Percentiles rank a stretch among this genome's conserved stretches.
phyloP scores from a whole-genome alignment of 2,329 filamentous ascomycete species.

The Didymella pomorum region DNA sequence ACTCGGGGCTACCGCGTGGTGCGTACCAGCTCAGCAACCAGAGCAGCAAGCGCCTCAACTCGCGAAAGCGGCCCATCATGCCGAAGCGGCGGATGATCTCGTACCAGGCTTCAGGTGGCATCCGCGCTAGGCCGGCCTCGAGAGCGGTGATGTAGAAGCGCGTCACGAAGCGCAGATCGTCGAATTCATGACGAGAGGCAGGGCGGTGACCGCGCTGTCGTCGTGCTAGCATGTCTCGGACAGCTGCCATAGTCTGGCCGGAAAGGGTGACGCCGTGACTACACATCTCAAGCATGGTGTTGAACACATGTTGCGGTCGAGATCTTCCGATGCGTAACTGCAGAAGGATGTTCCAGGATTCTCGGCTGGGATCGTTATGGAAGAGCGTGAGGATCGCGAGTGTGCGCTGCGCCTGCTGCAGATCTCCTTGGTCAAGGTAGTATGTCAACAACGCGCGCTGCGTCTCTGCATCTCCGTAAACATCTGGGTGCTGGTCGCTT shows the following conservation, averaged over 20 bases:
- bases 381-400: constrained; percentile 62
- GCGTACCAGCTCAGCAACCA: constrained; percentile 59
- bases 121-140: constrained; percentile 51
- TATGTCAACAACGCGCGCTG: constrained; percentile 64
- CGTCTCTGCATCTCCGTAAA: constrained; percentile 63
- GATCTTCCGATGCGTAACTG: constrained; percentile 49
- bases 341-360: constrained; percentile 59
- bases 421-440: constrained; percentile 62
- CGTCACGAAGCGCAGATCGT: constrained; percentile 56
- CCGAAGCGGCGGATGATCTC: constrained; percentile 68
- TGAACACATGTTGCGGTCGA: constrained; percentile 35
- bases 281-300: constrained; percentile 61
- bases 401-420: constrained; percentile 62
- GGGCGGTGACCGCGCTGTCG: constrained; percentile 52
- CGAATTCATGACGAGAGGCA: constrained; percentile 25
- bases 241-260: constrained; percentile 55
- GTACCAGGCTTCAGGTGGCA: constrained; percentile 60
- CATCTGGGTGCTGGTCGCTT: constrained; percentile 71
- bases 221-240: constrained; percentile 47
- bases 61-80: constrained; percentile 61
- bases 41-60: constrained; percentile 60
- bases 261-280: constrained; percentile 54
- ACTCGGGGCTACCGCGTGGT: constrained; percentile 30
- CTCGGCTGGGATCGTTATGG: constrained; percentile 45
- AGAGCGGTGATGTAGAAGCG: constrained; percentile 59